Evolutionary conservation across 2,329 filamentous ascomycete species (phyloP).

Genomic region (Bipolaris sorokiniana): DNA sequence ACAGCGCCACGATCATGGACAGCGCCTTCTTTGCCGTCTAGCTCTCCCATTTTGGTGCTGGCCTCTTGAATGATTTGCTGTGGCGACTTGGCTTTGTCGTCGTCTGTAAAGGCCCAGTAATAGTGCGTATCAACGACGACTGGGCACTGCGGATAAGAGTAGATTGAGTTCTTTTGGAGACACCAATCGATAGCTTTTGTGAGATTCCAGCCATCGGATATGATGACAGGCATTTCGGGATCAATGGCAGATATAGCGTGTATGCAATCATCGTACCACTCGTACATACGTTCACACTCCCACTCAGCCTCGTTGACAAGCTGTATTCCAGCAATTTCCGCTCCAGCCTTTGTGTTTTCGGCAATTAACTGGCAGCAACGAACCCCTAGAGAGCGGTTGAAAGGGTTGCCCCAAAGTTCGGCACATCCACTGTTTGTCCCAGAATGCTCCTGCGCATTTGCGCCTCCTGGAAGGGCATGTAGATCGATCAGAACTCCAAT

Average conservation of each 20-base stretch:
- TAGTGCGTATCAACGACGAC: conserved; percentile 65
- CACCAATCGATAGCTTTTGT: conserved; percentile 54
- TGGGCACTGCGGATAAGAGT: conserved; percentile 49
- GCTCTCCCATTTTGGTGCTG: conserved; percentile 51
- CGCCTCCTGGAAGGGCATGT: conserved; percentile 65
- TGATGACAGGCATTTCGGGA: conserved; percentile 59
- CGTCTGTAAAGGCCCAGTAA: conserved; percentile 64
- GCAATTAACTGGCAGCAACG: conserved; percentile 59
- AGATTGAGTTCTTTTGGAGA: conserved; percentile 49
- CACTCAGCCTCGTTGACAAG: conserved; percentile 63
- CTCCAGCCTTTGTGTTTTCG: conserved; percentile 51
- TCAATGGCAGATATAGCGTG: conserved; percentile 57
- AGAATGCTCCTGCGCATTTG: conserved; percentile 62
- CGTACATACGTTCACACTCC: conserved; percentile 60
- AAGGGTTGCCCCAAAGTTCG: conserved; percentile 57
- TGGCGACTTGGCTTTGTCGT: conserved; percentile 59
- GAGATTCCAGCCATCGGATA: conserved; percentile 65
- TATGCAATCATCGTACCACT: conserved; percentile 63
- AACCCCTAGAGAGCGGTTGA: conserved; percentile 55
- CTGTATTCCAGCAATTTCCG: conserved; percentile 62
- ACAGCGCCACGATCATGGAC: conserved; percentile 59
- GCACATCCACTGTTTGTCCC: conserved; percentile 61
- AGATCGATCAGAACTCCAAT: conserved; percentile 65
- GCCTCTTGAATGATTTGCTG: conserved; percentile 59
- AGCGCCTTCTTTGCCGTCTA: conserved; percentile 56